phyloP scores from a whole-genome alignment of 2,329 filamentous ascomycete genomes.

The Tricladium varicosporioides region DNA sequence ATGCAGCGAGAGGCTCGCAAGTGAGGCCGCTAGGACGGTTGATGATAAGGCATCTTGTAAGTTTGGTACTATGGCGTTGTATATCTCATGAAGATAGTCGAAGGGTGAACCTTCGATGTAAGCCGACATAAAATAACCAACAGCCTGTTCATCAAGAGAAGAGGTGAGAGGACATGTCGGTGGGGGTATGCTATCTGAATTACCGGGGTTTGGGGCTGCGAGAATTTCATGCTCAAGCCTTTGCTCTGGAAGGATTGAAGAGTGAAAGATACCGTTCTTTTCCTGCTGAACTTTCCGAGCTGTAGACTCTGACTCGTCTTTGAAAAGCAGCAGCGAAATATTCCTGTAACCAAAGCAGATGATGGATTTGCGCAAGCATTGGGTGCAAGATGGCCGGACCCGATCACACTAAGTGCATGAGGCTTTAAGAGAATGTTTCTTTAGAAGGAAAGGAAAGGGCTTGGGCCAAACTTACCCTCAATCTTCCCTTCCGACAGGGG shows the following conservation, averaged over 20 bases:
- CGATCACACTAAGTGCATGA: slow-evolving; percentile 3
- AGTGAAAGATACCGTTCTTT: background rate
- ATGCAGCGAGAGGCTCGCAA: slow-evolving; percentile 7
- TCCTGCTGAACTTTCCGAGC: slow-evolving; percentile 5
- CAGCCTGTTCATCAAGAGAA: slow-evolving; percentile 5
- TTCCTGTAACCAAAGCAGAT: slow-evolving; percentile 3
- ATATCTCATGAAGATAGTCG: slow-evolving; percentile 10
- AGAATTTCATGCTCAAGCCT: background rate
- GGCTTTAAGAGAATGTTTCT: background rate
- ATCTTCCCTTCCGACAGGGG: slow-evolving; percentile 2
- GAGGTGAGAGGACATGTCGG: background rate
- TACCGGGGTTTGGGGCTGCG: background rate
- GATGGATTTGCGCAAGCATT: slow-evolving; percentile 1
- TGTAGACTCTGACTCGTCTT: slow-evolving; percentile 2
- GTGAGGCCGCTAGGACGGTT: slow-evolving; percentile 2
- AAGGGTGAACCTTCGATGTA: slow-evolving; percentile 6
- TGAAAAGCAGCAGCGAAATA: background rate
- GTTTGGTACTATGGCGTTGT: slow-evolving; percentile 1
- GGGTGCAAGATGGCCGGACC: slow-evolving; percentile 3
- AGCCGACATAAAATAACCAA: slow-evolving; percentile 9
- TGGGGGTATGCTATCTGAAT: background rate
- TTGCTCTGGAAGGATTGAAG: background rate
- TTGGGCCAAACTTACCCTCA: background rate
- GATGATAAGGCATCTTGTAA: slow-evolving; percentile 6
- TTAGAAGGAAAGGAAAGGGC: background rate